phyloP scores from a whole-genome alignment of 306 rosid species.

The Glycine latifolia region DNA sequence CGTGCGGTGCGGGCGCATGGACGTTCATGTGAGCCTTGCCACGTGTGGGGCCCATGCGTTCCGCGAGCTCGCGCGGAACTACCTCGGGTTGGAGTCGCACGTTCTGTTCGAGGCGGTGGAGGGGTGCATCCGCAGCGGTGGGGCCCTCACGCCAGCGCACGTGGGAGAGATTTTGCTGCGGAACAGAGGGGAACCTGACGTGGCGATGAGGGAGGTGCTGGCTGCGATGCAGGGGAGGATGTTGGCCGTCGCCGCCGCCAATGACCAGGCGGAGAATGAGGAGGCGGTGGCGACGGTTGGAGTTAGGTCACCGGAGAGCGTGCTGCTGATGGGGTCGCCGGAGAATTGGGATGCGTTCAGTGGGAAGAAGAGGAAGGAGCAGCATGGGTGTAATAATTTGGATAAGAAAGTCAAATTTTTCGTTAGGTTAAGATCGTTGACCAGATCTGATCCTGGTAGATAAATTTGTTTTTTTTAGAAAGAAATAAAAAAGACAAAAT shows the following conservation, averaged over 20 bases:
- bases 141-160: conserved; percentile 87
- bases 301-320: conserved; percentile 81
- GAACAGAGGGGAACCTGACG: conserved; percentile 62
- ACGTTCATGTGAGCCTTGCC: conserved; percentile 82
- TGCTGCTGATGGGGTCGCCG: conserved; percentile 76
- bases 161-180: conserved; percentile 78
- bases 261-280: conserved; percentile 52
- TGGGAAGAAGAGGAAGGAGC: conserved; percentile 65
- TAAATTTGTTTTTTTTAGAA: background rate
- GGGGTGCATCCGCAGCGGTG: conserved; percentile 67
- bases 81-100: conserved; percentile 66
- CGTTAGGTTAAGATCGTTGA: conserved; percentile 82
- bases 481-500: background rate
- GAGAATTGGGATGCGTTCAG: conserved; percentile 72
- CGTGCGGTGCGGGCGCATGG: conserved; percentile 89
- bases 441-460: conserved; percentile 78
- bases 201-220: conserved; percentile 77
- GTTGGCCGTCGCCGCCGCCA: conserved; percentile 34
- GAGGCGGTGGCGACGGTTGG: conserved; percentile 41
- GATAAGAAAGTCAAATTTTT: conserved; percentile 77
- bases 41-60: conserved; percentile 82
- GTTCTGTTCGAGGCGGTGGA: conserved; percentile 67
- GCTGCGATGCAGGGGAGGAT: conserved; percentile 69
- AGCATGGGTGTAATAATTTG: conserved; percentile 11
- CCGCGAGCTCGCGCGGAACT: conserved; percentile 63